Percentiles rank a stretch among this genome's conserved stretches.
phyloP scores from a whole-genome alignment of 345 rosid genomes.

The Lumnitzera littorea region DNA sequence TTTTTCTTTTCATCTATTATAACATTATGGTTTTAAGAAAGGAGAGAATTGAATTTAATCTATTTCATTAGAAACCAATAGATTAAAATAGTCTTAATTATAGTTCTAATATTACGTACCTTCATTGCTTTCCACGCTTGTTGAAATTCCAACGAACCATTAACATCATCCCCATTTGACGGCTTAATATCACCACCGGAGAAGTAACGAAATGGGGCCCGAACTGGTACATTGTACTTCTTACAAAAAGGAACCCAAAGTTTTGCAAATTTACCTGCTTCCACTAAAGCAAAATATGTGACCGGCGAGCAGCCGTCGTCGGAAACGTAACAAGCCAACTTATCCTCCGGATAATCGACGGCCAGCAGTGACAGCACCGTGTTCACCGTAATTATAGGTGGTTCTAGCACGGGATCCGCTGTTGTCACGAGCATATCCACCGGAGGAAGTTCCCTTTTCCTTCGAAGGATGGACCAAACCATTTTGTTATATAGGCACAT shows the following conservation, averaged over 20 bases:
- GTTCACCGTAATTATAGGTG: conserved; percentile 38
- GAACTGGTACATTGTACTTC: conserved; percentile 34
- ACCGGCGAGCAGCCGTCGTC: conserved; percentile 56
- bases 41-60: no score
- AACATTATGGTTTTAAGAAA: no score
- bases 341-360: conserved; percentile 46
- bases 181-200: not conserved
- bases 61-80: no score
- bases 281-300: conserved; percentile 47
- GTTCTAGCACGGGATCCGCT: conserved; percentile 41
- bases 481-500: not conserved
- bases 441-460: conserved; percentile 43
- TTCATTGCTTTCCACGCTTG: conserved; percentile 36
- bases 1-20: no score
- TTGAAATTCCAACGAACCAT: conserved; percentile 27
- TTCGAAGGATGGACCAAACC: not conserved
- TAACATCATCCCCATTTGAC: not conserved
- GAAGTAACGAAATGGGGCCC: conserved; percentile 76
- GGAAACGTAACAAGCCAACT: conserved; percentile 51
- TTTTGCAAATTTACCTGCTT: conserved; percentile 56
- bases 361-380: conserved; percentile 50
- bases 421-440: conserved; percentile 56
- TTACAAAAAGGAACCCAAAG: conserved; percentile 77
- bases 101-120: conserved; percentile 19
- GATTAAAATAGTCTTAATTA: no score